Evolutionary conservation across 1,284 basidiomycete genomes (phyloP), one percentile per base, ranked within the genome.

Genomic region (Papiliotrema terrestris): DNA sequence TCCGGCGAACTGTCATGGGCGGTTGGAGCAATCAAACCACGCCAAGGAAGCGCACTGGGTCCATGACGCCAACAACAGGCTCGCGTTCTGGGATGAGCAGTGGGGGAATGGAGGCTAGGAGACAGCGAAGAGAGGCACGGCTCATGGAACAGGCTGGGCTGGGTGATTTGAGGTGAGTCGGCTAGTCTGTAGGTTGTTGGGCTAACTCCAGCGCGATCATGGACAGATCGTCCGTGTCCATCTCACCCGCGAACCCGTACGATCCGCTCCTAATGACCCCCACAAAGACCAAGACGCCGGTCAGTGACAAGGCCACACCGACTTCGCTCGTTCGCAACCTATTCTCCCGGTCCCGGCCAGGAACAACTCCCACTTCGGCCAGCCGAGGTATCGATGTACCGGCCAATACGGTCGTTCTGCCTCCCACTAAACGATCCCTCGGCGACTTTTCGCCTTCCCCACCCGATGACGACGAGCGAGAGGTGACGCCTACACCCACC

Each of bases 311-410:
- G 25, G 49, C 62, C 3, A 71, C 72, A 0, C 71, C 72, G 0
- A 66, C 60, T 1, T 68, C 71, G 1, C 62, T 75, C 2, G 65
- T 72, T 20, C 67, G 72, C 1, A 73, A 69, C 47, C 49, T 72
- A 6, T 74, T 74, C 45, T 66, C 72, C 17, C 62, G 56, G 39
- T 60, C 53, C 49, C 58, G 64, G 11, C 55, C 48, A 19, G 45
- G 51, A 32, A 43, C 45, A n/a, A 53, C 56, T 1, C 66, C 64
- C 1, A 42, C 63, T 62, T 17, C 66, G 61, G 1, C 49, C 57
- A 2, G 63, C 56, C 8, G 44, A 37, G 3, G 43, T 15, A 1
- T 38, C 35, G 51, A 54, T 51, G 54, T 47, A 45, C 60, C 43
- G 1, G 14, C 52, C n/a, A 66, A 69, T 26, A 59, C 64, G 0